Evolutionary conservation across 192 early-diverging fungal genomes (phyloP).

Genomic region (Coemansia sp.): DNA sequence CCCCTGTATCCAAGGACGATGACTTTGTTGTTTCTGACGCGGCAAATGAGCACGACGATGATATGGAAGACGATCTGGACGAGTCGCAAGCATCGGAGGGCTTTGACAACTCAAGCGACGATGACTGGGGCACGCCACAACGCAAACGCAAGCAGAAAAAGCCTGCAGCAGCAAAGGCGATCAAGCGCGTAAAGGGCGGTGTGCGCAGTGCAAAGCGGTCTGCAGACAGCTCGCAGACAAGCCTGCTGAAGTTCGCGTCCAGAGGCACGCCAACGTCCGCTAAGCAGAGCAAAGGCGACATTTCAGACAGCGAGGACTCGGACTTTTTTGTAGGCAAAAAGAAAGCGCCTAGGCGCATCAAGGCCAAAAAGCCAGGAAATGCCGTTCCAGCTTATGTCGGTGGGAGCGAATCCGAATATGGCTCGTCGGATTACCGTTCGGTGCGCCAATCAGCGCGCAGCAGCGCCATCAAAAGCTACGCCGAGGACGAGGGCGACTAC

Average conservation of each 20-base stretch:
- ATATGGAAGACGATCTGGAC: slow-evolving; percentile 57
- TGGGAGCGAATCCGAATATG: slow-evolving; percentile 55
- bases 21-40: slow-evolving; percentile 43
- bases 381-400: slow-evolving; percentile 35
- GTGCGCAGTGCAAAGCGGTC: background rate
- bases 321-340: slow-evolving; percentile 43
- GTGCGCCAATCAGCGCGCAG: slow-evolving; percentile 50
- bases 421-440: slow-evolving; percentile 47
- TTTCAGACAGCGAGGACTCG: slow-evolving; percentile 51
- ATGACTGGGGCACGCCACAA: slow-evolving; percentile 47
- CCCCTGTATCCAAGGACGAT: slow-evolving; percentile 36
- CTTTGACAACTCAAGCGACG: slow-evolving; percentile 52
- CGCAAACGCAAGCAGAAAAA: slow-evolving; percentile 57
- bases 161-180: slow-evolving; percentile 21
- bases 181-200: slow-evolving; percentile 49
- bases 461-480: slow-evolving; percentile 47
- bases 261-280: slow-evolving; percentile 4
- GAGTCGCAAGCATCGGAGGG: slow-evolving; percentile 33
- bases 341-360: slow-evolving; percentile 24
- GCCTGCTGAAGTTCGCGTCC: slow-evolving; percentile 10
- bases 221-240: slow-evolving; percentile 10
- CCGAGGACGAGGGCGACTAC: slow-evolving; percentile 50
- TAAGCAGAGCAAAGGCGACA: slow-evolving; percentile 16
- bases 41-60: slow-evolving; percentile 17
- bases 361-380: slow-evolving; percentile 36